These are phyloP conservation scores for Corymbia calophylla DNA, from an alignment of 441 rosid species.

Conservation along the genomic window DNA sequence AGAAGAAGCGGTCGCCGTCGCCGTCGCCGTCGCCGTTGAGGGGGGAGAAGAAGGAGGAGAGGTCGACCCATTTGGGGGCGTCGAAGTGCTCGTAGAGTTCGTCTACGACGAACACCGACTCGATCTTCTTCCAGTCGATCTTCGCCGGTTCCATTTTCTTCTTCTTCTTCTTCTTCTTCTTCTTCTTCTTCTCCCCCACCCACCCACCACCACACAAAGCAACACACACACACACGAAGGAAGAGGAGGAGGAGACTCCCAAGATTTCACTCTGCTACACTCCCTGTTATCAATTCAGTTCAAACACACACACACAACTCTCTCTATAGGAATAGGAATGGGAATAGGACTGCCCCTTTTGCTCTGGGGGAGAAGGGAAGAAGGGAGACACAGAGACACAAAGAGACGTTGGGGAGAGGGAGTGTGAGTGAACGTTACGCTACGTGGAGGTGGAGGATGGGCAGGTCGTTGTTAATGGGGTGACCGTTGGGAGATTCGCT, in stretches of 20 bases:
- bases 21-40: background rate
- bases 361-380: background rate
- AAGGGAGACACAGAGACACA: background rate
- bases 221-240: background rate
- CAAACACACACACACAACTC: background rate
- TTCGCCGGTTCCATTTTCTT: conserved; percentile 73
- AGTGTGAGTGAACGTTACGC: conserved; percentile 30
- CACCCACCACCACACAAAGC: background rate
- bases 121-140: conserved; percentile 83
- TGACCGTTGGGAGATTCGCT: background rate
- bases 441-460: background rate
- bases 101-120: conserved; percentile 66
- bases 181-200: background rate
- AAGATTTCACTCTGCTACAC: background rate
- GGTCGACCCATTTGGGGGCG: conserved; percentile 88
- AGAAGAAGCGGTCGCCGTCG: conserved; percentile 50
- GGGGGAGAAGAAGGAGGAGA: conserved; percentile 22
- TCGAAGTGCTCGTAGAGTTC: conserved; percentile 60
- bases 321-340: background rate
- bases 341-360: background rate
- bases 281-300: background rate
- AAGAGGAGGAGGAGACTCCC: background rate
- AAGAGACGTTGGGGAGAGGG: background rate
- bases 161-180: background rate
- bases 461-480: background rate